Percentiles rank a stretch among this genome's conserved stretches.
These are phyloP conservation scores for Populus pruinosa DNA, from an alignment of 345 rosid species.

Conservation along the genomic window DNA sequence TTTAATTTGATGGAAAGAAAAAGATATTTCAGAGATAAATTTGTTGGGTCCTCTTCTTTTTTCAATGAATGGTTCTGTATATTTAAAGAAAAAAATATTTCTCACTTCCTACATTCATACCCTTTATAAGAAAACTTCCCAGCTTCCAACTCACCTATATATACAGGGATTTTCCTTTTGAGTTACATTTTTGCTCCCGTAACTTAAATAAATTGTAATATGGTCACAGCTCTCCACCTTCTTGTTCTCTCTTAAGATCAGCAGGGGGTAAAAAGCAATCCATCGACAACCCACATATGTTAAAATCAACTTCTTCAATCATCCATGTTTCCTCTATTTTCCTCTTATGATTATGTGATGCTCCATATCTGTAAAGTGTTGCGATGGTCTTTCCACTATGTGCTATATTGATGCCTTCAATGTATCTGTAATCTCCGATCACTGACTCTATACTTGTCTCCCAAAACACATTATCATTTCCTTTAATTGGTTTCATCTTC, in stretches of 20 bases:
- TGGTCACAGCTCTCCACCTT: constrained; percentile 12
- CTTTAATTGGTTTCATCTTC: constrained; percentile 48
- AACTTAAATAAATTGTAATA: background rate
- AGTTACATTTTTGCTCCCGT: background rate
- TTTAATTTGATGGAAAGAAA: too few relatives aligned
- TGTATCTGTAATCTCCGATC: constrained; percentile 58
- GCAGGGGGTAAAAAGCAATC: constrained; percentile 88
- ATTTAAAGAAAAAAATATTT: too few relatives aligned
- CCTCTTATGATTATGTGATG: constrained; percentile 57
- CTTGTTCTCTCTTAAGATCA: constrained; percentile 58
- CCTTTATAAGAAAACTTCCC: background rate
- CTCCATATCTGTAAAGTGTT: constrained; percentile 63
- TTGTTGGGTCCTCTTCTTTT: too few relatives aligned
- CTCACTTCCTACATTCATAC: background rate
- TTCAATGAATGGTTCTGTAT: too few relatives aligned
- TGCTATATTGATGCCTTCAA: constrained; percentile 67
- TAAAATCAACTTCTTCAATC: constrained; percentile 92
- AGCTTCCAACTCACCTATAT: background rate
- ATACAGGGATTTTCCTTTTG: background rate
- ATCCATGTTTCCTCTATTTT: constrained; percentile 83
- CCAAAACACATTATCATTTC: constrained; percentile 55
- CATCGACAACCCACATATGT: constrained; percentile 63
- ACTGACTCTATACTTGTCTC: constrained; percentile 71
- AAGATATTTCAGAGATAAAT: too few relatives aligned
- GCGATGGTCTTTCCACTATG: constrained; percentile 69